Conservation (phyloP, 192 early-diverging fungal species). For the Coemansia sp. region DNA sequence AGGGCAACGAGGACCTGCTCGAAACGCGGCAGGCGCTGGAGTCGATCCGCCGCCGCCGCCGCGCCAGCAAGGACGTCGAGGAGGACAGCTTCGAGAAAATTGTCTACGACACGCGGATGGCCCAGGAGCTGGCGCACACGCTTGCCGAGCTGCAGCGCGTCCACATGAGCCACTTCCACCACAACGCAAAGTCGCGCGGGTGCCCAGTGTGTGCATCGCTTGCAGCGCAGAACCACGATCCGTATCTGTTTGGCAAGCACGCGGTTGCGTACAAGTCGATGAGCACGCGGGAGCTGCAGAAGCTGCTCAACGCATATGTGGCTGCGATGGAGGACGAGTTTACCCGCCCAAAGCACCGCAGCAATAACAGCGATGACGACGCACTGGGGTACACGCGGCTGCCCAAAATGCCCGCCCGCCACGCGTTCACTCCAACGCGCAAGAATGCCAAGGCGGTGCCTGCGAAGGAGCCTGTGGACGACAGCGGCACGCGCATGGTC, state of each 20-base stretch:
- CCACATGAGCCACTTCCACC: constrained; percentile 37
- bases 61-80: background rate
- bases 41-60: constrained; percentile 12
- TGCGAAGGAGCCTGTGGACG: background rate
- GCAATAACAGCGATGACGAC: background rate
- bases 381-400: background rate
- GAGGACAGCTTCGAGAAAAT: constrained; percentile 4
- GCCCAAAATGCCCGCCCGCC: constrained; percentile 1
- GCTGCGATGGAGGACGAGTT: constrained; percentile 41
- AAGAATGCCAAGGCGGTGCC: background rate
- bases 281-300: constrained; percentile 38
- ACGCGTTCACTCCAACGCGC: constrained; percentile 38
- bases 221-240: constrained; percentile 46
- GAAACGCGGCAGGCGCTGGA: constrained; percentile 32
- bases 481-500: constrained; percentile 12
- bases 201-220: constrained; percentile 38
- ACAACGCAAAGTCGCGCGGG: too few species aligned
- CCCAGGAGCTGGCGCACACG: constrained; percentile 34
- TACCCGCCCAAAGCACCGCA: too few species aligned
- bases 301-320: constrained; percentile 45
- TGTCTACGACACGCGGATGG: constrained; percentile 19
- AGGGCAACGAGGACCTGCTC: constrained; percentile 16
- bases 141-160: constrained; percentile 45
- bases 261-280: constrained; percentile 39
- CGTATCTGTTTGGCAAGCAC: constrained; percentile 41